Percentiles rank a stretch among this genome's conserved stretches.
Conservation (phyloP, 2,329 filamentous ascomycete species). For the Alternaria arbusti region DNA sequence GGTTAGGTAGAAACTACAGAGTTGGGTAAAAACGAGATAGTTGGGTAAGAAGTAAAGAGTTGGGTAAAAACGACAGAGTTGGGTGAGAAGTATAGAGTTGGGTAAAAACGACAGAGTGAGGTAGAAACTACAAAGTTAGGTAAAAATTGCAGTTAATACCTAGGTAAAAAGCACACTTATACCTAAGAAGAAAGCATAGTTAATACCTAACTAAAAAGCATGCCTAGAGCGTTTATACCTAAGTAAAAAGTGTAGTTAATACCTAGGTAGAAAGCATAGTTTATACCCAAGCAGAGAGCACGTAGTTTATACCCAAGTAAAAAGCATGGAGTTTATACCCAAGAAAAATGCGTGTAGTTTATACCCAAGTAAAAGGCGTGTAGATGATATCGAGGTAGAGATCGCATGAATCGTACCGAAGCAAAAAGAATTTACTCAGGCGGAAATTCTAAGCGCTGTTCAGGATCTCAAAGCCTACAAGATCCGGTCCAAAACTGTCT, state of each 20-base stretch:
- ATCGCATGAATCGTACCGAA: rapidly evolving
- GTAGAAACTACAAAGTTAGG: background rate
- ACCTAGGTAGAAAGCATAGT: too few relatives aligned
- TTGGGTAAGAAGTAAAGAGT: too few relatives aligned
- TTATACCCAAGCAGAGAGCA: background rate
- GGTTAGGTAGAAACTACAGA: too few relatives aligned
- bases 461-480: conserved; percentile 41
- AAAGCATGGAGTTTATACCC: background rate
- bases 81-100: too few relatives aligned
- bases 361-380: too few relatives aligned
- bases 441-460: background rate
- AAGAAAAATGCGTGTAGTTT: background rate
- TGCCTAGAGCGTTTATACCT: background rate
- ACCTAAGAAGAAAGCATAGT: background rate
- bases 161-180: background rate
- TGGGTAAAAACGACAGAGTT: too few relatives aligned
- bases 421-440: background rate
- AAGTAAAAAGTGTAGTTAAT: background rate
- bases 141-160: background rate
- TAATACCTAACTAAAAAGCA: background rate
- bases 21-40: too few relatives aligned
- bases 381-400: background rate
- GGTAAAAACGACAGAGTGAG: too few relatives aligned
- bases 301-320: background rate
- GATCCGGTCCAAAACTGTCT: conserved; percentile 29